Evolutionary conservation across 352 stramenopile species (phyloP), one percentile per base, ranked within the genome.

Genomic region (Globisporangium barbulae): DNA sequence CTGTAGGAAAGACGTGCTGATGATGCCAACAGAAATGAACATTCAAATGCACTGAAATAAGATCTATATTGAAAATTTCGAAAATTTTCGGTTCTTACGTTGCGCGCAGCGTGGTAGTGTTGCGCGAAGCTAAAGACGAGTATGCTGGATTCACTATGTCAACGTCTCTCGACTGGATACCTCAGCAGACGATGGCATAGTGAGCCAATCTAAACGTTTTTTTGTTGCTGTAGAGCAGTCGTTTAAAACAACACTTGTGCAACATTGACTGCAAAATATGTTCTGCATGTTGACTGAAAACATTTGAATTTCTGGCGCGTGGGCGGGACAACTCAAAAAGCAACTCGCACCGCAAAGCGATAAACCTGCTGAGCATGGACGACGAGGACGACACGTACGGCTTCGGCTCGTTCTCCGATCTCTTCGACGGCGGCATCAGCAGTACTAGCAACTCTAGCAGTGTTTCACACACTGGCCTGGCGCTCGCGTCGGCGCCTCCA

Each of bases 381-480:
- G 73, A 88, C 19, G 78, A 89, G 30, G 78, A 87, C 45, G 78
- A 87, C 35, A 78, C 72, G 62, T 88, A 88, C 68, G 82, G 79
- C 82, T 91, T 89, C 61, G 75, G 78, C 42, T 85, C 81, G 53
- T 83, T 79, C 69, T 75, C 78, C 28, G 78, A 88, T 9, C 71
- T 91, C 67, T 87, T 91, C 63, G 73, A 79, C 42, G 41, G 48
- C 37, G 41, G 33, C 31, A 19, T 6, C 31, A 15, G 44, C 22
- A 44, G 37, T 22, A 21, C 5, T 7, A 35, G 41, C 64, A 15
- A 12, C 25, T 19, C 44, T 50, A 7, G 12, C 58, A 39, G n/a
- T 25, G 28, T 10, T 30, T 5, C 33, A 10, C 44, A 12, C 9
- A 22, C 21, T 35, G 30, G 22, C 6, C 13, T 22, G 12, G 30